phyloP scores from a whole-genome alignment of 352 stramenopile species.

The Phytophthora aleatoria region DNA sequence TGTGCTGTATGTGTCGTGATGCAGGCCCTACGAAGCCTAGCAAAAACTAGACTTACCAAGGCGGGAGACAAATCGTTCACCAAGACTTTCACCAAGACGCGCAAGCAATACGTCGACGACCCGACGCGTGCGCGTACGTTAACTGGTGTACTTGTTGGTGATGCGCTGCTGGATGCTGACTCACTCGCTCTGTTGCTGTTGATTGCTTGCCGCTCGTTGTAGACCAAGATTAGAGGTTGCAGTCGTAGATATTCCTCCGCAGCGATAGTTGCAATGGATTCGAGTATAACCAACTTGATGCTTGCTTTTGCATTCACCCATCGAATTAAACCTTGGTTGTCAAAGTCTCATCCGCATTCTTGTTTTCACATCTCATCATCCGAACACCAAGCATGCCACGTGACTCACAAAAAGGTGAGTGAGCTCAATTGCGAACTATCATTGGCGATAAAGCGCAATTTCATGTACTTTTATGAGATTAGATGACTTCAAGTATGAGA shows the following conservation, averaged over 20 bases:
- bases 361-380: too few species aligned
- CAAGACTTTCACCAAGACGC: conserved; percentile 48
- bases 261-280: too few species aligned
- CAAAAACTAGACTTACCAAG: conserved; percentile 78
- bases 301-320: too few species aligned
- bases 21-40: conserved; percentile 67
- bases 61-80: conserved; percentile 50
- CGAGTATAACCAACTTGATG: too few species aligned
- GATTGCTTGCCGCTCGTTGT: background rate
- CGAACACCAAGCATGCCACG: too few species aligned
- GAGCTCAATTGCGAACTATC: too few species aligned
- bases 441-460: background rate
- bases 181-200: background rate
- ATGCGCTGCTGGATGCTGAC: conserved; percentile 7
- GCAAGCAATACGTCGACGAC: conserved; percentile 59
- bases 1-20: background rate
- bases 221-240: conserved; percentile 38
- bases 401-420: too few species aligned
- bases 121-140: conserved; percentile 38
- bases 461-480: too few species aligned
- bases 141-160: background rate
- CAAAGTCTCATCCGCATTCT: too few species aligned
- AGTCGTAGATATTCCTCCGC: too few species aligned
- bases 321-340: too few species aligned
- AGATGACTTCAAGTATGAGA: conserved; percentile 14